Evolutionary conservation across 2,329 filamentous ascomycete species (phyloP).

Genomic region (Trichophyton verrucosum): DNA sequence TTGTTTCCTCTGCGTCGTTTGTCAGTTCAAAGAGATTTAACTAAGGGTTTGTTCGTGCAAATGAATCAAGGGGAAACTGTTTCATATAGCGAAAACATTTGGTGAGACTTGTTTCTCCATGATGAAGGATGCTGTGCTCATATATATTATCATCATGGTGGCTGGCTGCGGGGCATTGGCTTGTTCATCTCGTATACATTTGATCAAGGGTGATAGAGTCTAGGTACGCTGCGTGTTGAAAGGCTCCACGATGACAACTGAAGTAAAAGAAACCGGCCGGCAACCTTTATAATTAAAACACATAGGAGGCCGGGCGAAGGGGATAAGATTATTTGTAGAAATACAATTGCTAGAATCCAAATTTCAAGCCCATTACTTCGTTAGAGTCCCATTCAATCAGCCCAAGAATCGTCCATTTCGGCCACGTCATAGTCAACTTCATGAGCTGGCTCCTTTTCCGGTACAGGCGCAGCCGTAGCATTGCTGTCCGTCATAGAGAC

Average conservation of each 20-base stretch:
- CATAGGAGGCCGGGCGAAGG: background rate
- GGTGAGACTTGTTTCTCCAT: background rate
- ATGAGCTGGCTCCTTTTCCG: conserved; percentile 15
- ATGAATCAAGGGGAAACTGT: background rate
- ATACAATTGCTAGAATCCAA: background rate
- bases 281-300: too few species aligned
- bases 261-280: too few species aligned
- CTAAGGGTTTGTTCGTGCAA: too few species aligned
- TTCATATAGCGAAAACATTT: background rate
- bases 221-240: too few species aligned
- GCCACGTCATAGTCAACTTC: conserved; percentile 42
- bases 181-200: background rate
- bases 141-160: background rate
- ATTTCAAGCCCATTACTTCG: background rate
- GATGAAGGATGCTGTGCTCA: background rate
- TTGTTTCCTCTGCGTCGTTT: background rate
- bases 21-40: background rate
- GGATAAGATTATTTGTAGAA: background rate
- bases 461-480: background rate
- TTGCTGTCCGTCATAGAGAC: conserved; percentile 18
- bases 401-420: conserved; percentile 37
- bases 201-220: too few species aligned
- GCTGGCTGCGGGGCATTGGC: background rate
- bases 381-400: conserved; percentile 13
- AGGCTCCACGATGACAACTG: too few species aligned